Evolutionary conservation across 1,284 basidiomycete genomes (phyloP), one percentile per base, ranked within the genome.

Genomic region (Xanthoconium separans): DNA sequence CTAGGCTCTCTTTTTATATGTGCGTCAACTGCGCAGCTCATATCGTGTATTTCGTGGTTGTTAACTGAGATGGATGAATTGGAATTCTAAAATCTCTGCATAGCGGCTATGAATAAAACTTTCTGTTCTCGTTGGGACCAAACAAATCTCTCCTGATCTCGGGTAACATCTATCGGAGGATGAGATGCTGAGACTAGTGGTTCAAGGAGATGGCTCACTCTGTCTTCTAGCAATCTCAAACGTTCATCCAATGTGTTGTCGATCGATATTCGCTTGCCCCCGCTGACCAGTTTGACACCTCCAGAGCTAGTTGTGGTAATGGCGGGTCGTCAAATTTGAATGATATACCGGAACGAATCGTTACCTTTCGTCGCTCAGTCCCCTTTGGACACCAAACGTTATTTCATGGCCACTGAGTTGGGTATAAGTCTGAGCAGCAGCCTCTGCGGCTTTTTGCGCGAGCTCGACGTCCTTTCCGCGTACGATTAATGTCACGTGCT

Each of bases 171-270:
- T 94, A 57, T 3, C 29, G 30, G 31, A 44, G n/a, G 31, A 27
- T 66, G 36, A 58, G 37, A 18, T 22, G 18, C 31, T 11, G 15
- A 44, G 18, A 29, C 41, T 3, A 12, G n/a, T 49, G 24, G 3
- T 15, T 40, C 5, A 15, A 48, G 27, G 27, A 31, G 27, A 29
- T 9, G 15, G 74, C 83, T 53, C 61, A 93, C 93, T 75, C 89
- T 83, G 68, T 95, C 91, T 73, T 97, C 93, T 42, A 97, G 76
- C 59, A 97, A 73, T 63, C 85, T 80, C 66, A 98, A 73, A 47
- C 95, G 83, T 69, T 95, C 93, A 61, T 93, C 92, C 49, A 98
- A 77, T 1, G 94, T 95, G 70, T 98, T 97, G 72, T 97, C 90
- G 24, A 98, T 80, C 34, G 84, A 89, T 70, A 97, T 97, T 48